Evolutionary conservation across 495 filamentous ascomycete genomes (phyloP), one percentile per base, ranked within the genome.

Genomic region (Penicillium simplicissimum): DNA sequence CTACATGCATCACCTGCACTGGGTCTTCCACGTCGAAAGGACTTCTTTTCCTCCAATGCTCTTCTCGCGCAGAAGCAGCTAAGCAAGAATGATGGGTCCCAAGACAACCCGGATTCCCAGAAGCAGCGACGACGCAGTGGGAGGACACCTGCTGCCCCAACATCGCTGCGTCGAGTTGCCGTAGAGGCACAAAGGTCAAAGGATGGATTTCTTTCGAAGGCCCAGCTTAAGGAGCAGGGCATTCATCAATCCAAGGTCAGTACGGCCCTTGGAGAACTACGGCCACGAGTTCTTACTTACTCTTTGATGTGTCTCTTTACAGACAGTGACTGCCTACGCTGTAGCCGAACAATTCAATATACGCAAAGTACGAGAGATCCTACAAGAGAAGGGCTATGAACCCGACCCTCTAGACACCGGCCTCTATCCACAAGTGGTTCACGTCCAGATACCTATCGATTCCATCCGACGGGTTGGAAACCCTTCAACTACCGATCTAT

Each of bases 341-440:
- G 87, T 91, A 3, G 91, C 93, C 21, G 92, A 96, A 70, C 87
- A 90, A 68, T 96, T 95, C 75, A 82, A 95, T 66, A 90, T 96
- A 76, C 80, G 84, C 64, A 76, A 79, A 55, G 90, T 91, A 4
- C 82, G 85, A 55, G 84, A 87, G 17, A 87, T 95, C 14, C 70
- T 97, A 9, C 80, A 85, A 58, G 81, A 85, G 53, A 85, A 89
- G 74, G 90, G 89, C 52, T 94, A 83, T 65, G 78, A 83, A 43
- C 76, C 81, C 8, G 87, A 90, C 66, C 87, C 87, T 7, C 81
- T 80, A 59, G 75, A 80, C 36, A 89, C 86, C 13, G 81, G 76
- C 1, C 75, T 90, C 33, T 88, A 84, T 60, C 86, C 87, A 0
- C 86, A 88, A 70, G 87, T 90, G 13, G 81, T 88, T 4, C 87